A percentile compares a stretch with the other conserved stretches of the same genome.
Evolutionary conservation across 139 green algal species (phyloP).

Genomic region (Chlorella ohadii): DNA sequence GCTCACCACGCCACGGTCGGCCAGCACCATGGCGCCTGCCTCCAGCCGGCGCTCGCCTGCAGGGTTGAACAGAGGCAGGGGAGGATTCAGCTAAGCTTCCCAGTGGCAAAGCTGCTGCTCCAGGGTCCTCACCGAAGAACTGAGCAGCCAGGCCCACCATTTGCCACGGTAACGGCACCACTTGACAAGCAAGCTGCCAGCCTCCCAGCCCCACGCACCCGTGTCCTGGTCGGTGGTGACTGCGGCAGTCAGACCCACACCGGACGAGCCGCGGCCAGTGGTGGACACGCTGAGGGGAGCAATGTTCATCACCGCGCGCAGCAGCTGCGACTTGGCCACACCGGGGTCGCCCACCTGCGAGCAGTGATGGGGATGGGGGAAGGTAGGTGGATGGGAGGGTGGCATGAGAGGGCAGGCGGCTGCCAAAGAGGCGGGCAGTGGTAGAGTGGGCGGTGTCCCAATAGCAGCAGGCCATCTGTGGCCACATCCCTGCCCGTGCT

Average conservation of each 20-base stretch:
- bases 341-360: constrained; percentile 87
- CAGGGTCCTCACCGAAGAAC: no score
- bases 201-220: constrained; percentile 48
- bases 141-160: no score
- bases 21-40: constrained; percentile 98
- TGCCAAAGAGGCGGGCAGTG: no score
- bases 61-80: not conserved
- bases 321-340: constrained; percentile 96
- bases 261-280: constrained; percentile 95
- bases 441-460: no score
- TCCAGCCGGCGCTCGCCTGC: constrained; percentile 94
- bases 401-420: not conserved
- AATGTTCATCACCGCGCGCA: constrained; percentile 95
- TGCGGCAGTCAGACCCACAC: constrained; percentile 97
- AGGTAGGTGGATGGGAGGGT: constrained; percentile 35
- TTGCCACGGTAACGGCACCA: no score
- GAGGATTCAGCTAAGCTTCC: no score
- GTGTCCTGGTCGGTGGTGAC: constrained; percentile 93
- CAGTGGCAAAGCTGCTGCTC: no score
- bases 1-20: constrained; percentile 90
- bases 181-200: not conserved
- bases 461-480: constrained; percentile 61
- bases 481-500: constrained; percentile 28
- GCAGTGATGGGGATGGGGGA: constrained; percentile 52
- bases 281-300: constrained; percentile 94